Evolutionary conservation across 495 filamentous ascomycete genomes (phyloP).

Genomic region (Mytilinidion resinicola): DNA sequence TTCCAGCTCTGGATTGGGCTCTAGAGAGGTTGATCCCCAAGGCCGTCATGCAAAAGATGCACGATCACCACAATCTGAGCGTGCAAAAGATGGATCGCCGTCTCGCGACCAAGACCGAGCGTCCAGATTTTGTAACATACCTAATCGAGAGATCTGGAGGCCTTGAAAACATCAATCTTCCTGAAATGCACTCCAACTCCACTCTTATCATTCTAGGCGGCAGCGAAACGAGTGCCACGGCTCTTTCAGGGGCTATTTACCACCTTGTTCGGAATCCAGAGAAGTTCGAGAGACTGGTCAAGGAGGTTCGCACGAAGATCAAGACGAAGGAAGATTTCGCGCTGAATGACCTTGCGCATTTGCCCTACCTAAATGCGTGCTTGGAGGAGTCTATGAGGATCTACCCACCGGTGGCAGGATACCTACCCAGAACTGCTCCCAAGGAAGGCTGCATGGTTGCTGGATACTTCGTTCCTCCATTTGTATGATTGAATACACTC

Average conservation of each 20-base stretch:
- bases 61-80: slow-evolving; percentile 1
- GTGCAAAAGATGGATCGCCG: slow-evolving; percentile 7
- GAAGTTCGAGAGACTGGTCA: slow-evolving; percentile 1
- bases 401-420: slow-evolving; percentile 16
- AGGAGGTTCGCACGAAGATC: slow-evolving; percentile 16
- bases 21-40: slow-evolving; percentile 1
- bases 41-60: slow-evolving; percentile 1
- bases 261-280: slow-evolving; percentile 12
- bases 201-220: slow-evolving; percentile 15
- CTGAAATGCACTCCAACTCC: slow-evolving; percentile 17
- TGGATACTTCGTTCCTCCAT: not conserved
- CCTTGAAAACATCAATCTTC: too few relatives aligned
- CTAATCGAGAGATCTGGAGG: slow-evolving; percentile 1
- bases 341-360: not conserved
- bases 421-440: slow-evolving; percentile 4
- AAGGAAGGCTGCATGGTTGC: slow-evolving; percentile 5
- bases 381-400: slow-evolving; percentile 22
- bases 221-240: slow-evolving; percentile 24
- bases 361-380: slow-evolving; percentile 19
- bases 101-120: slow-evolving; percentile 5
- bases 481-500: not conserved
- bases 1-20: not conserved
- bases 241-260: slow-evolving; percentile 14
- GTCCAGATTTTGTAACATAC: slow-evolving; percentile 19
- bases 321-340: slow-evolving; percentile 6